phyloP scores from a whole-genome alignment of 352 stramenopile genomes.

The Aphanomyces invadans region DNA sequence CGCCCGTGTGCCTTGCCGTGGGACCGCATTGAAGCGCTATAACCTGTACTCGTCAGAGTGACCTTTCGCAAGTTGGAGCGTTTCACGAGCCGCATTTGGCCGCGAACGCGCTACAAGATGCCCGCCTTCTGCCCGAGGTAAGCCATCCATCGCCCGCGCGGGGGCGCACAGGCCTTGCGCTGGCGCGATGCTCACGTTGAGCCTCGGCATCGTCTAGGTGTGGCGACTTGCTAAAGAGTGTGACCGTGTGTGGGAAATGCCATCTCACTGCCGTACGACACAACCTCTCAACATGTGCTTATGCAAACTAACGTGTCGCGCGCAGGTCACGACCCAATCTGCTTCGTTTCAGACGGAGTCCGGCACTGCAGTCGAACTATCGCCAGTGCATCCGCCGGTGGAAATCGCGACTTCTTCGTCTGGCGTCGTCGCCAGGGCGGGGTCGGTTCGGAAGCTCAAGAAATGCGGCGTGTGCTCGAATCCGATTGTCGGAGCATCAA shows the following conservation, averaged over 20 bases:
- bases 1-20: no score
- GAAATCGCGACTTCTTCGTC: no score
- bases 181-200: no score
- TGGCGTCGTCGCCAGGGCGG: no score
- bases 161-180: no score
- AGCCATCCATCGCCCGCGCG: no score
- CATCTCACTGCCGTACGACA: slow-evolving; percentile 1
- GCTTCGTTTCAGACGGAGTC: background rate
- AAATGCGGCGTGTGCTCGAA: slow-evolving; percentile 1
- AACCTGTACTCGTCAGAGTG: no score
- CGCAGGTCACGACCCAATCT: background rate
- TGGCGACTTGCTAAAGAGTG: slow-evolving; percentile 1
- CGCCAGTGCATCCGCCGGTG: background rate
- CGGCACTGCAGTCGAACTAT: background rate
- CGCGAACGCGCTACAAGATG: no score
- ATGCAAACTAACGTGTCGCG: no score
- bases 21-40: no score
- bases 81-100: no score
- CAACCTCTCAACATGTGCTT: background rate
- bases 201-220: background rate
- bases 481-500: background rate
- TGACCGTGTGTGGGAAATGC: background rate
- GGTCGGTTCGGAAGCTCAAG: background rate
- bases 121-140: slow-evolving; percentile 8
- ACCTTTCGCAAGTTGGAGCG: no score